A percentile compares a stretch with the other conserved stretches of the same genome.
Conservation (phyloP, 139 green algal genomes). For the Raphidocelis subcapitata region DNA sequence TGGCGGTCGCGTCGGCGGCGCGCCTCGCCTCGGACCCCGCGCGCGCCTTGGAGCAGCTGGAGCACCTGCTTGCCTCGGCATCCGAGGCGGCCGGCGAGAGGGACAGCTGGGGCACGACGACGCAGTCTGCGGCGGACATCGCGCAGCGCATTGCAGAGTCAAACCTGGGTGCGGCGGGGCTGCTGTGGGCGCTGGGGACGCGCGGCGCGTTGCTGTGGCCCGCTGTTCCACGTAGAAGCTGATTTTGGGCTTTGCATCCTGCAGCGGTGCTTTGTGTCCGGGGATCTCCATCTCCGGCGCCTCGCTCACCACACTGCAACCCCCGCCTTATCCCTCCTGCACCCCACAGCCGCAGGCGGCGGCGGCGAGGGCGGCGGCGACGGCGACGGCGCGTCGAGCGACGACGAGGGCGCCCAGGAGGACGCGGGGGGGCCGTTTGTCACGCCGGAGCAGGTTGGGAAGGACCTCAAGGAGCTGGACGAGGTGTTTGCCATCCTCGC, state of each 20-base stretch:
- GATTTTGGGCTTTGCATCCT: neutral
- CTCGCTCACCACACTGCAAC: too few relatives aligned
- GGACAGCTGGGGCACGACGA: conserved; percentile 27
- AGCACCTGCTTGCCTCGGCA: neutral
- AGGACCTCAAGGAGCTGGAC: conserved; percentile 25
- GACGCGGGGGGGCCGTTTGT: neutral
- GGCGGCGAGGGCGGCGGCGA: conserved; percentile 2
- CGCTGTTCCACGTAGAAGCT: too few relatives aligned
- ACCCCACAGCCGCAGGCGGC: neutral
- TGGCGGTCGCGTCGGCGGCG: neutral
- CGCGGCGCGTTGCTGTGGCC: too few relatives aligned
- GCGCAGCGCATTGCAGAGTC: conserved; percentile 23
- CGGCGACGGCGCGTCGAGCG: neutral
- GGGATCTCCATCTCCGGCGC: too few relatives aligned
- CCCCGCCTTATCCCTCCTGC: too few relatives aligned
- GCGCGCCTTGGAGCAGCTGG: conserved; percentile 7
- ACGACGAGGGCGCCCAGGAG: neutral
- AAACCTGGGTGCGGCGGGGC: conserved; percentile 1
- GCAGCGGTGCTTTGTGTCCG: neutral
- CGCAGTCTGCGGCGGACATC: conserved; percentile 22
- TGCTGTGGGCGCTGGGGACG: neutral
- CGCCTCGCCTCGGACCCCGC: neutral
- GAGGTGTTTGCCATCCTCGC: conserved; percentile 28
- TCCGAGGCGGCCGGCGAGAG: neutral
- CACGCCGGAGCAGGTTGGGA: neutral